Percentiles rank a stretch among this genome's conserved stretches.
These are phyloP conservation scores for Saturnispora hagleri DNA, from an alignment of 805 yeast species.

Conservation along the genomic window DNA sequence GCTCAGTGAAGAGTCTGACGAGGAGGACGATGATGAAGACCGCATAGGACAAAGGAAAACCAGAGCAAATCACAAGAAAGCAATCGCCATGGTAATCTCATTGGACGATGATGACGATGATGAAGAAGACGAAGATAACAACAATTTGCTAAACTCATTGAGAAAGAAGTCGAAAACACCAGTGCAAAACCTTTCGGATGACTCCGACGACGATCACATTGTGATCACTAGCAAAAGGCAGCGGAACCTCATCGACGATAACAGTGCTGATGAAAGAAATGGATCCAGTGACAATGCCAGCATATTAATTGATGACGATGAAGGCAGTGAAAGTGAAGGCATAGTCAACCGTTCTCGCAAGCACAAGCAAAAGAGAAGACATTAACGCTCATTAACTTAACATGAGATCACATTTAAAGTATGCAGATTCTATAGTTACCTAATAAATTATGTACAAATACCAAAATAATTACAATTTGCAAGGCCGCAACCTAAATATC, in stretches of 20 bases:
- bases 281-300: neutral
- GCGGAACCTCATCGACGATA: conserved; percentile 1
- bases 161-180: neutral
- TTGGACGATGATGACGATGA: neutral
- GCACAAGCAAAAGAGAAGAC: neutral
- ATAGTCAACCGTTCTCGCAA: neutral
- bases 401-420: neutral
- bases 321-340: neutral
- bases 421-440: neutral
- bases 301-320: neutral
- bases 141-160: neutral
- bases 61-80: neutral
- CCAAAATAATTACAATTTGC: neutral
- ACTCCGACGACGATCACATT: neutral
- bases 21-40: neutral
- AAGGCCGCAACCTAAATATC: neutral
- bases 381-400: neutral
- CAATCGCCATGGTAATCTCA: neutral
- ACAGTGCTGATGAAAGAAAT: conserved; percentile 4
- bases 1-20: neutral
- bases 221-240: neutral
- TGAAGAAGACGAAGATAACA: conserved; percentile 4
- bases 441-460: neutral
- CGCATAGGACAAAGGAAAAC: neutral
- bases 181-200: neutral